Evolutionary conservation across 208 protist genomes (phyloP), one percentile per base, ranked within the genome.

Genomic region (Wallacemonas rigidus): DNA sequence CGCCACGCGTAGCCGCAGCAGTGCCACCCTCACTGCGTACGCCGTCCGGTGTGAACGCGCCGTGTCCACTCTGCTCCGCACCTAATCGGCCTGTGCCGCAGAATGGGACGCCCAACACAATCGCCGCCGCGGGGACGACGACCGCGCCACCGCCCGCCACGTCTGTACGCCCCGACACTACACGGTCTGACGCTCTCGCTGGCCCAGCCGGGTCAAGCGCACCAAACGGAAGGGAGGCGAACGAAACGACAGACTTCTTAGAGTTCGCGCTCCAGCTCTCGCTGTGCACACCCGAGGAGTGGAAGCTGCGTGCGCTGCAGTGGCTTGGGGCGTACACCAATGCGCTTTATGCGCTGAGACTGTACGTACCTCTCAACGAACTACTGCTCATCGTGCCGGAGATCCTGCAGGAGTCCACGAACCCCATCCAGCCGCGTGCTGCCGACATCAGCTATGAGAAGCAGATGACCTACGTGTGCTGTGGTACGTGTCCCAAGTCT

Each of bases 311-410:
- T 5, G 83, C 89, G 17, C 74, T 92, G 61, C 91, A 96, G 77
- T 94, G 89, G 89, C 75, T 96, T 12, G 89, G 94, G 45, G 72
- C 78, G 53, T 96, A 96, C 77, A 89, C 85, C 5, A 73, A 81
- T 9, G 73, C 85, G 35, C 77, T 96, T 6, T 85, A 89, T 60
- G 78, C 69, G 6, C 77, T 71, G 8, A 61, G 89, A 65, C 81
- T 96, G 4, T 92, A 88, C 79, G 89, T 94, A 0, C 86, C 91
- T 0, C 74, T 94, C 2, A 94, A 96, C 70, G 89, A 96, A 72
- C 77, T 96, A 12, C 79, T 92, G 2, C 75, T 96, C 47, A 81
- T 92, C 45, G 79, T 93, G 58, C 89, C 88, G 17, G 83, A 92
- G 58, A 83, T 93, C 4, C 75, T 88, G 57, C 81, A 81, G 11